Conservation (phyloP, 1,139 yeast genomes). For the Pichiaceae sp. region DNA sequence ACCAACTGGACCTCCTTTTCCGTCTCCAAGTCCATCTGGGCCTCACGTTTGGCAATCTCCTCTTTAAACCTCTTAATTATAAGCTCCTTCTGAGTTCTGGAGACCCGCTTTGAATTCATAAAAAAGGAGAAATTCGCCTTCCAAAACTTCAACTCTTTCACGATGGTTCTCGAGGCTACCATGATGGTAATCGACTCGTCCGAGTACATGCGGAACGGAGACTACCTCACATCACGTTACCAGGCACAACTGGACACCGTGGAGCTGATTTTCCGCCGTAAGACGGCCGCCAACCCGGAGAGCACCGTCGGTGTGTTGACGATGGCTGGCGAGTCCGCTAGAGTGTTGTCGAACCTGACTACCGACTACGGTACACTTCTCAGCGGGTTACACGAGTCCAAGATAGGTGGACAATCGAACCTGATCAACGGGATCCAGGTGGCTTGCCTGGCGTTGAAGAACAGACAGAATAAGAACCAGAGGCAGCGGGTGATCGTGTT, state of each 20-base stretch:
- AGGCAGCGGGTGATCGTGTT: conserved; percentile 85
- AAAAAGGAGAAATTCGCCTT: not conserved
- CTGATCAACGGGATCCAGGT: conserved; percentile 85
- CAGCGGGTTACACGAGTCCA: conserved; percentile 81
- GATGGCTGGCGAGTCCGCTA: conserved; percentile 79
- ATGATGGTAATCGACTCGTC: conserved; percentile 94
- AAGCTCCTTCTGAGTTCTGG: conserved; percentile 27
- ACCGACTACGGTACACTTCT: conserved; percentile 81
- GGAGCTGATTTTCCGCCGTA: conserved; percentile 77
- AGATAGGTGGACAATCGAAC: conserved; percentile 61
- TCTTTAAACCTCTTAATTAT: conserved; percentile 24
- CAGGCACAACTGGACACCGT: conserved; percentile 95
- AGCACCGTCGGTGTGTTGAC: conserved; percentile 87
- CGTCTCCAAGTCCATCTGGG: conserved; percentile 22
- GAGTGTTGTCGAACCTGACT: conserved; percentile 81
- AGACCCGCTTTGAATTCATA: conserved; percentile 12
- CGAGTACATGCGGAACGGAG: conserved; percentile 94
- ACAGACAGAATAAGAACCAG: conserved; percentile 90
- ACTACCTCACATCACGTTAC: conserved; percentile 79
- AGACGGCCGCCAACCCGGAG: conserved; percentile 86
- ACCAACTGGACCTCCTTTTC: conserved; percentile 24
- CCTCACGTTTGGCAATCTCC: conserved; percentile 18
- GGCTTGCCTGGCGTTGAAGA: conserved; percentile 94
- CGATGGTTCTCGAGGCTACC: conserved; percentile 91
- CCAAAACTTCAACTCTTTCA: conserved; percentile 7